Evolutionary conservation across 1,139 yeast genomes (phyloP), one percentile per base, ranked within the genome.

Genomic region (Groenewaldozyma auringiensis): DNA sequence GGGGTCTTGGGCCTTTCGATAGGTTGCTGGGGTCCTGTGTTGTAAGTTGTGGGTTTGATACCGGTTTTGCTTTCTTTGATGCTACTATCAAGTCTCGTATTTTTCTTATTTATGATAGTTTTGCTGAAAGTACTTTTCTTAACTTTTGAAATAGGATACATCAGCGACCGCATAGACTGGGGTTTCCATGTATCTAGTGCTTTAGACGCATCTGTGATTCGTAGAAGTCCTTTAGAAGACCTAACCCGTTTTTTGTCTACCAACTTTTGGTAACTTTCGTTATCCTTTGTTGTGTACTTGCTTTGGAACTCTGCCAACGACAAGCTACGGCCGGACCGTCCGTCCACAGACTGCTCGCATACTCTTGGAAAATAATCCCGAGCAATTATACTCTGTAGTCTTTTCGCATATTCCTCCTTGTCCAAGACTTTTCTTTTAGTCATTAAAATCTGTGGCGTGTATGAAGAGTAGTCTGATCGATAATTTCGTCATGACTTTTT

Each of bases 241-340:
- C 13, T 20, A 11, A 50, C 48, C 20, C 53, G 50, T 27, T 55
- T 53, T n/a, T 46, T 46, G 25, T 56, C 62, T 18, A 61, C 46
- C 13, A 64, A 44, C 9, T 51, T 49, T 27, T 52, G 50, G 44
- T 62, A 63, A 21, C 65, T 59, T 9, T 57, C 61, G 45, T 63
- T 64, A 45, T 64, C 68, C 44, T 64, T 67, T 1, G 67, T 59
- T 0, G 66, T 64, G 42, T 57, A 55, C 16, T 48, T 53, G 6
- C 54, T 53, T 41, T 62, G 67, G 38, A 57, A 64, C 21, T 53
- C 44, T n/a, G 53, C 52, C 32, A 52, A 35, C 17, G 47, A 35
- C 39, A 40, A 25, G 13, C 37, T 41, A 16, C 49, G 49, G 3
- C 25, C 46, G 2, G 47, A 41, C 18, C 34, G 45, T 16, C 47